Evolutionary conservation across 371 early-diverging fungal genomes (phyloP).

Genomic region (Chytridium lagenaria): DNA sequence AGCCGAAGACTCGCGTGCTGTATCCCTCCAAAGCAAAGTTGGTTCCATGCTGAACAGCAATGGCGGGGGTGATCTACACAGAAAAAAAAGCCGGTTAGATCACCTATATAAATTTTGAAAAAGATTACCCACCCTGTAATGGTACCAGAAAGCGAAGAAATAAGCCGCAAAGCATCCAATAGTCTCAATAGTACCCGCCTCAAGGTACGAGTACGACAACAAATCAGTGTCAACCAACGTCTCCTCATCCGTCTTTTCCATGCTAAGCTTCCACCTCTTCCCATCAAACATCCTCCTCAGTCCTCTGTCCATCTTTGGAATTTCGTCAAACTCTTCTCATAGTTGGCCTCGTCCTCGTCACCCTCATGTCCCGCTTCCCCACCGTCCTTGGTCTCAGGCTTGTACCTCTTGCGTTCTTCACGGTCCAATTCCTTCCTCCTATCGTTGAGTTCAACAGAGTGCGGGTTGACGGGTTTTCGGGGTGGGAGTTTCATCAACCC

Average conservation of each 20-base stretch:
- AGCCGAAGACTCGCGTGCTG: conserved; percentile 43
- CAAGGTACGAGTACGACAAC: conserved; percentile 85
- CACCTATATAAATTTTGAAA: too few species aligned
- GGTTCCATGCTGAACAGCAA: conserved; percentile 21
- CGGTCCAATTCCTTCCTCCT: too few species aligned
- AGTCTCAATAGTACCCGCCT: conserved; percentile 81
- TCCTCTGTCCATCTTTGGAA: conserved; percentile 22
- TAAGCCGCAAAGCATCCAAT: conserved; percentile 75
- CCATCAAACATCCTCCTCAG: conserved; percentile 10
- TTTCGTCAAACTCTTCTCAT: conserved; percentile 15
- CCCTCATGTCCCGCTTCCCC: too few species aligned
- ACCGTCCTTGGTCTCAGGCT: too few species aligned
- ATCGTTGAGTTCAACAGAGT: too few species aligned
- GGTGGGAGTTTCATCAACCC: conserved; percentile 89
- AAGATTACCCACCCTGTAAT: too few species aligned
- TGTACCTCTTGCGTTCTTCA: too few species aligned
- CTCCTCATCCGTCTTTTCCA: conserved; percentile 61
- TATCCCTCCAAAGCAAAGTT: conserved; percentile 28
- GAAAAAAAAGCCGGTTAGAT: too few species aligned
- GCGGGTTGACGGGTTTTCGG: conserved; percentile 83
- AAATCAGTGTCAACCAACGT: conserved; percentile 82
- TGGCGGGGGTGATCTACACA: conserved; percentile 34
- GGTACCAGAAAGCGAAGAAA: conserved; percentile 79
- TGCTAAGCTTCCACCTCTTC: conserved; percentile 19
- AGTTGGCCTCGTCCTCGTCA: conserved; percentile 10